Evolutionary conservation across 2,329 filamentous ascomycete genomes (phyloP), one percentile per base, ranked within the genome.

Genomic region (Nothomitra cinnamomea): DNA sequence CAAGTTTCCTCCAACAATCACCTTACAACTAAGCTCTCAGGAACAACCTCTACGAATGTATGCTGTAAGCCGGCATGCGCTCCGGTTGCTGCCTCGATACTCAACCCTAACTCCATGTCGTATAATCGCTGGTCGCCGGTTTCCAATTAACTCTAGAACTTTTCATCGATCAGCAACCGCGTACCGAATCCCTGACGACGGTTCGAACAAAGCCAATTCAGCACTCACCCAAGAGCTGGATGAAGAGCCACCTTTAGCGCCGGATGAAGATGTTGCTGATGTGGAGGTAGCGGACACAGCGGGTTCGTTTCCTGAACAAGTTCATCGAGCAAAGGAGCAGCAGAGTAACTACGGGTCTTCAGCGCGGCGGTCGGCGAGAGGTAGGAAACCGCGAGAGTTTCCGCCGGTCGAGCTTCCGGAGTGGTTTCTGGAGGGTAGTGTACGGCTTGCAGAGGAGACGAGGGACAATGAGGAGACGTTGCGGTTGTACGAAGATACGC

Each of bases 391-490:
- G 28, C 51, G 53, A 2, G 47, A 55, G n/a, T 24, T 59, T 19
- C 57, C 58, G 38, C 67, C 68, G 19, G 63, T 70, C 3, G 68
- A 72, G 51, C 66, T 85, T 13, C 79, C 81, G 0, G 64, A 70
- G 54, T 74, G 71, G 64, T 85, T 84, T 57, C 64, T 78, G 53
- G 65, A 73, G 40, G 63, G 68, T 19, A 75, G 75, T 53, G 71
- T 84, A 25, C 62, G 63, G 48, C 60, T 71, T 8, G 60, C 64
- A 28, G 64, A 70, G 32, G 64, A 69, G 53, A 54, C 58, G 59
- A n/a, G 42, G 53, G 38, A 40, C 45, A 25, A 1, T 25, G 55
- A 53, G 55, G 32, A 52, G 42, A 12, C 36, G 51, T 32, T 53
- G 55, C 54, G 45, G 58, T 55, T 53, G 56, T 56, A 35, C 47